Conservation (phyloP, 176 grass and related monocot genomes). For the Aegilops sharonensis region DNA sequence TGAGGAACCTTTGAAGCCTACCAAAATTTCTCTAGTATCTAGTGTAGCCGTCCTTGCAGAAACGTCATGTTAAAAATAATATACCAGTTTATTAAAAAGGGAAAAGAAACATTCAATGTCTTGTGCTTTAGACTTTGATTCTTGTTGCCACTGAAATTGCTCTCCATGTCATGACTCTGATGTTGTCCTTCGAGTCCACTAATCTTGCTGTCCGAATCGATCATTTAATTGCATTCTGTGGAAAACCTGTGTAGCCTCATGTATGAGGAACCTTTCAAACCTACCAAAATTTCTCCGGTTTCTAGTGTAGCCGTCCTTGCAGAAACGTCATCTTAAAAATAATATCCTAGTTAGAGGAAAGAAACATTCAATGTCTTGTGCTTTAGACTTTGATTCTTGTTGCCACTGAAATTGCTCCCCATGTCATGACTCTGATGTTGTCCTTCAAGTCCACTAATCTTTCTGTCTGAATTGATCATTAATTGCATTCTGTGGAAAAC, state of each 20-base stretch:
- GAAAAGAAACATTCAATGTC: background rate
- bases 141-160: background rate
- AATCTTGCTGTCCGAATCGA: background rate
- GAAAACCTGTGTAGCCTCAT: background rate
- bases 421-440: background rate
- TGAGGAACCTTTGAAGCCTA: background rate
- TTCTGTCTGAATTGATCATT: too few species aligned
- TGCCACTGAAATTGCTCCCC: background rate
- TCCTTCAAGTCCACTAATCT: too few species aligned
- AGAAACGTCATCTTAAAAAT: background rate
- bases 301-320: background rate
- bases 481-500: too few species aligned
- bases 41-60: background rate
- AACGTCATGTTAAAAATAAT: background rate
- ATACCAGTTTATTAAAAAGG: background rate
- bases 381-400: background rate
- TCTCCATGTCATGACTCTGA: background rate
- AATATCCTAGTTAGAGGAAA: background rate
- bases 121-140: constrained; percentile 11
- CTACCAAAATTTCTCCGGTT: background rate
- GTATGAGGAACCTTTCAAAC: background rate
- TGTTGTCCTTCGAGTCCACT: background rate
- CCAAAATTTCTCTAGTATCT: background rate
- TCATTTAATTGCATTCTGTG: too few species aligned
- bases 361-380: background rate